Base-by-base conservation (phyloP, 2,329 filamentous ascomycete genomes). In the Claviceps arundinis region DNA sequence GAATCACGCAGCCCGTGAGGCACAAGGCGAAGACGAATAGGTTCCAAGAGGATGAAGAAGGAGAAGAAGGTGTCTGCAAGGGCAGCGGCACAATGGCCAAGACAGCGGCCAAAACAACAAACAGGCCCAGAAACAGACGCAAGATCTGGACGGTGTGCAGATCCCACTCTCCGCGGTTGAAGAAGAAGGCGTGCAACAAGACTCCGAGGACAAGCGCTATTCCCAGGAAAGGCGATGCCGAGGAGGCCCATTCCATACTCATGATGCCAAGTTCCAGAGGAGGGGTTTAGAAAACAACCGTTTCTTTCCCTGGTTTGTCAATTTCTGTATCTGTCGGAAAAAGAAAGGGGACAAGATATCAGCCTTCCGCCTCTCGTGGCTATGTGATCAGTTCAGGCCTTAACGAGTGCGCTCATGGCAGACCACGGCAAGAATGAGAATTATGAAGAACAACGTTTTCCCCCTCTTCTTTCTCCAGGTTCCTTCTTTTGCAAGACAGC, bases 171-270 rank as follows among this genome's bases (percentile, higher is more conserved):
- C 61, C 61, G 2, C 54, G 48, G 1, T 59, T 57, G 42, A 61
- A 62, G 6, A 55, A 30, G 37, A 58, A 53, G 14, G 56, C 22
- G 26, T 64, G 62, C 7, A 51, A 11, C 16, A 47, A 11, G 17
- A 52, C 7, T 7, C 58, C 57, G 5, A 42, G 22, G 26, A 48
- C 2, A 4, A 61, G 72, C 34, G 64, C 72, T 5, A 70, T 74
- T 7, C 22, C n/a, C n/a, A 49, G 6, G 37, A 30, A 30, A 17
- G 47, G 47, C 24, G 37, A 42, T 6, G 47, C 16, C 5, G 5
- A n/a, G 4, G 38, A 3, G 4, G 47, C 37, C 47, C 24, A 42
- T 7, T 9, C 46, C 16, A 13, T 24, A 19, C 17, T 5, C 3
- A 8, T 38, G 17, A 38, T 47, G 9, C 5, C 2, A 3, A 37